Evolutionary conservation across 108 stramenopile genomes (phyloP).

Genomic region (Pseudonitzschia delicatissima): DNA sequence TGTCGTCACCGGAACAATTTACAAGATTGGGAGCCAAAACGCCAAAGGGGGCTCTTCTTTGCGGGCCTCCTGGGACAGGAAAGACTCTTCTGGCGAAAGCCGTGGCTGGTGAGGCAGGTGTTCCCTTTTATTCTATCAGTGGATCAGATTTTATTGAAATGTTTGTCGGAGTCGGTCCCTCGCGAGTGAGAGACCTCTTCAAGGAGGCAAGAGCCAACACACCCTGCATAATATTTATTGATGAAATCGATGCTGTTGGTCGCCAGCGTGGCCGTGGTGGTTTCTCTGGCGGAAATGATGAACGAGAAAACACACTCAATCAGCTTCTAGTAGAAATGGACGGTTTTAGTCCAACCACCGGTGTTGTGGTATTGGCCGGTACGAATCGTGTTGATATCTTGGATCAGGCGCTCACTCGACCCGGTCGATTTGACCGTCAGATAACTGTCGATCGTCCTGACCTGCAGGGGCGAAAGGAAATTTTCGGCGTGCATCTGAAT

Average conservation of each 20-base stretch:
- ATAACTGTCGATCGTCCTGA: conserved; percentile 94
- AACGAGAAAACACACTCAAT: conserved; percentile 98
- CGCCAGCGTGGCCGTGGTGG: conserved; percentile 91
- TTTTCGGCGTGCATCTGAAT: conserved; percentile 88
- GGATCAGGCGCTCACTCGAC: conserved; percentile 88
- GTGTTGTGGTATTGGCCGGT: conserved; percentile 90
- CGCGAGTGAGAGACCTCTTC: conserved; percentile 97
- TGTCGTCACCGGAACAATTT: conserved; percentile 43
- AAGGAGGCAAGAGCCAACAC: conserved; percentile 88
- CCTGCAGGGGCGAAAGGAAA: conserved; percentile 89
- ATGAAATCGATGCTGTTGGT: conserved; percentile 99
- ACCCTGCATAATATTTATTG: conserved; percentile 98
- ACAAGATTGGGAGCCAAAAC: conserved; percentile 96
- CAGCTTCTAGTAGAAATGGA: too few relatives aligned
- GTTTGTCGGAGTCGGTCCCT: conserved; percentile 98
- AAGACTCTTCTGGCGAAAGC: conserved; percentile 99
- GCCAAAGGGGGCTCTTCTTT: conserved; percentile 94
- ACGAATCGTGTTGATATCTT: conserved; percentile 94
- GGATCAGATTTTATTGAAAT: conserved; percentile 96
- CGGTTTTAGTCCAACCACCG: conserved; percentile 85
- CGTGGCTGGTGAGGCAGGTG: conserved; percentile 97
- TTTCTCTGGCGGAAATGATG: conserved; percentile 88
- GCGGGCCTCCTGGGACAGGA: conserved; percentile 94
- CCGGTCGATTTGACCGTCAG: conserved; percentile 93
- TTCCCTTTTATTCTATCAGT: conserved; percentile 93